phyloP scores from a whole-genome alignment of 1,284 basidiomycete species.

The Marasmius sp. region DNA sequence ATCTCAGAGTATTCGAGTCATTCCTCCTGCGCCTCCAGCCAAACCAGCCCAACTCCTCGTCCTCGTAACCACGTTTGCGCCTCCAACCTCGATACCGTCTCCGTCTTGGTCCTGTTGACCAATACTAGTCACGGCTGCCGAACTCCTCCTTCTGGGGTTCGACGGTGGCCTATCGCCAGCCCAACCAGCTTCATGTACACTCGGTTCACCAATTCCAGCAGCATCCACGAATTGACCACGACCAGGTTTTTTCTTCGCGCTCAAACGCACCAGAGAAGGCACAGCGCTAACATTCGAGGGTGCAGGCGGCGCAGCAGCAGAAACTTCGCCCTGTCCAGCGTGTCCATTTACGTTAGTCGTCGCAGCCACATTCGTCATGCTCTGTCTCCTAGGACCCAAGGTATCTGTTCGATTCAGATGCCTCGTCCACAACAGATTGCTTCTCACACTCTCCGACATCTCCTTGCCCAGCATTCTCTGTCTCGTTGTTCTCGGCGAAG shows the following conservation, averaged over 20 bases:
- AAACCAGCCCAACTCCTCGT: slow-evolving; percentile 14
- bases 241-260: slow-evolving; percentile 28
- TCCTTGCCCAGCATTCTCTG: slow-evolving; percentile 84
- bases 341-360: slow-evolving; percentile 7
- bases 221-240: background rate
- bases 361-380: slow-evolving; percentile 26
- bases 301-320: background rate
- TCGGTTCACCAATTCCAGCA: background rate
- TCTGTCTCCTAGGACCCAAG: slow-evolving; percentile 36
- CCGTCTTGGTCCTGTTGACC: background rate
- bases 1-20: background rate
- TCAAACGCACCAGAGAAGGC: slow-evolving; percentile 38
- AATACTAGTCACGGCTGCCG: background rate
- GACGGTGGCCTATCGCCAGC: background rate
- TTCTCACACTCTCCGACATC: slow-evolving; percentile 80
- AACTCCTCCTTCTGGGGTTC: background rate
- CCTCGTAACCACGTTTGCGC: background rate
- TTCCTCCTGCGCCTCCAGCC: slow-evolving; percentile 5
- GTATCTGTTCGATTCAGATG: slow-evolving; percentile 59
- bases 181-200: background rate
- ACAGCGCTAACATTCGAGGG: slow-evolving; percentile 24
- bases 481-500: slow-evolving; percentile 83
- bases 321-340: background rate
- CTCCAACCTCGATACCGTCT: background rate
- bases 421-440: slow-evolving; percentile 85